Conservation (phyloP, 257 asterid species). For the Fraxinus excelsior region DNA sequence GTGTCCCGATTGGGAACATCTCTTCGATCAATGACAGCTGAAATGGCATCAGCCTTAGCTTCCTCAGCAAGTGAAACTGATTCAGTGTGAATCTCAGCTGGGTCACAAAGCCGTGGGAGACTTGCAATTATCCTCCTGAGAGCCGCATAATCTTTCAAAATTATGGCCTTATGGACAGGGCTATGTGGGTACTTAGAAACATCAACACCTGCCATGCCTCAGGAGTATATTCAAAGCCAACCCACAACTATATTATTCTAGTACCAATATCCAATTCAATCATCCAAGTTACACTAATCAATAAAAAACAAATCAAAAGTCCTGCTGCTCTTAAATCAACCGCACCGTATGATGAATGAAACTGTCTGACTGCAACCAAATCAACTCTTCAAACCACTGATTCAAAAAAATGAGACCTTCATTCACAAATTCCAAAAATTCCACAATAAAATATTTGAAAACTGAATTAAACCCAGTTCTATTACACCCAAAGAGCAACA, state of each 20-base stretch:
- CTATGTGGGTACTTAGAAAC: constrained; percentile 74
- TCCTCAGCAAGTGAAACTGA: constrained; percentile 75
- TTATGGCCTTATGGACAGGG: constrained; percentile 82
- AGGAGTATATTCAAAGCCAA: constrained; percentile 24
- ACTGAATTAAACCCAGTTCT: constrained; percentile 15
- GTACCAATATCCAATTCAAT: neutral
- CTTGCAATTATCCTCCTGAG: constrained; percentile 63
- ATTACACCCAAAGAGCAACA: constrained; percentile 14
- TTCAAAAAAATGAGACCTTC: constrained; percentile 15
- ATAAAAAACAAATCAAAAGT: constrained; percentile 29
- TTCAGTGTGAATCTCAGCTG: constrained; percentile 71
- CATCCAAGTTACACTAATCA: constrained; percentile 22
- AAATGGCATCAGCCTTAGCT: constrained; percentile 81
- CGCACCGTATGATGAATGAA: neutral
- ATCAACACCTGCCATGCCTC: constrained; percentile 72
- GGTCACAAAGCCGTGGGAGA: constrained; percentile 76
- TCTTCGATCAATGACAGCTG: constrained; percentile 74
- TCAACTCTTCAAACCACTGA: constrained; percentile 12
- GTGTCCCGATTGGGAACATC: constrained; percentile 94
- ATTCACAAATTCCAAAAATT: constrained; percentile 23
- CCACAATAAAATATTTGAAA: neutral
- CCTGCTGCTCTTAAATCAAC: constrained; percentile 19
- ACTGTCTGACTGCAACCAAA: constrained; percentile 13
- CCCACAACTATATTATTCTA: constrained; percentile 10
- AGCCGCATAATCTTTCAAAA: constrained; percentile 73